These are phyloP conservation scores for Zasmidium cellare DNA, from an alignment of 2,329 filamentous ascomycete genomes.

Conservation along the genomic window DNA sequence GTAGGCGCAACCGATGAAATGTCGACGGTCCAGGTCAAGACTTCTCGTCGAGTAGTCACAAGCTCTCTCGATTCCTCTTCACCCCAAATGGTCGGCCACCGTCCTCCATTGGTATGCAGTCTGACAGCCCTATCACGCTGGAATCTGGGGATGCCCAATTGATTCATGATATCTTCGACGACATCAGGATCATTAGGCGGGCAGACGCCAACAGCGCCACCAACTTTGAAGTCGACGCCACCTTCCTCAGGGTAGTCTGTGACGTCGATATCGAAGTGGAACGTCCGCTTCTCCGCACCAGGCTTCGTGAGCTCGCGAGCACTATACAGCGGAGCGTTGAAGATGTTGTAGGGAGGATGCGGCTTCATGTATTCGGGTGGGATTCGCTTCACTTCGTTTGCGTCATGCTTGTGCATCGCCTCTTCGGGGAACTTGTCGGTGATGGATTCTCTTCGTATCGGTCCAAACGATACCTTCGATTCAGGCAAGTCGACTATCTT, in stretches of 20 bases:
- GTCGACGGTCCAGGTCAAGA: constrained; percentile 95
- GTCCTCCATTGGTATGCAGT: constrained; percentile 74
- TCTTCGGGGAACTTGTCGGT: constrained; percentile 60
- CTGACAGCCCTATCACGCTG: constrained; percentile 81
- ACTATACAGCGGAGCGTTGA: constrained; percentile 81
- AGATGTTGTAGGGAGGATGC: constrained; percentile 89
- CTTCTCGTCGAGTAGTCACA: constrained; percentile 83
- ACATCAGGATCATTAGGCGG: constrained; percentile 76
- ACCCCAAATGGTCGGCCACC: constrained; percentile 98
- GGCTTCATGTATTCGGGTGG: constrained; percentile 91
- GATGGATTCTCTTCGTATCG: constrained; percentile 31
- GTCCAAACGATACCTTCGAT: constrained; percentile 62
- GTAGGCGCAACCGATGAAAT: constrained; percentile 90
- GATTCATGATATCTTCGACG: constrained; percentile 82
- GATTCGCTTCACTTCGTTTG: constrained; percentile 53
- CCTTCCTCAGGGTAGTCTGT: constrained; percentile 87
- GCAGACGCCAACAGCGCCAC: constrained; percentile 89
- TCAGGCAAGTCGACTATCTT: constrained; percentile 71
- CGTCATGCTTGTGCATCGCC: constrained; percentile 42
- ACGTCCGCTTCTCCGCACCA: constrained; percentile 93
- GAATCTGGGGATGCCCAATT: constrained; percentile 76
- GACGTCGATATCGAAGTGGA: constrained; percentile 95
- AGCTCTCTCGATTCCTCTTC: constrained; percentile 82
- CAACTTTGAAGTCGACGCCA: constrained; percentile 91
- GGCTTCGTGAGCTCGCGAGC: constrained; percentile 82